Base-by-base conservation (phyloP, 805 yeast genomes). In the Peterozyma xylosa region DNA sequence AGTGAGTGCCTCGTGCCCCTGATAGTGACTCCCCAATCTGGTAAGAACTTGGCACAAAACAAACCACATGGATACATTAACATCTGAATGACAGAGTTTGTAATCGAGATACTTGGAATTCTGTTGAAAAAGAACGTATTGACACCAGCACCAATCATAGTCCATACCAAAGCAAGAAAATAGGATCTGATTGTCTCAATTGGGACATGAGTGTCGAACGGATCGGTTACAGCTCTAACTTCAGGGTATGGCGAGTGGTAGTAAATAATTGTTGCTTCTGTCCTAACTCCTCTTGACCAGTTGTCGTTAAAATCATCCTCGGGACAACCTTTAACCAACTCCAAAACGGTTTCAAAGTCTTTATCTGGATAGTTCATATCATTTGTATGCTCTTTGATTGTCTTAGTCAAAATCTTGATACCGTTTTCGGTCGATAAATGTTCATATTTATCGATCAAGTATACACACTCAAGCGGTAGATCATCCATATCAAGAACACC, bases 191-290 rank as follows among this genome's bases (percentile, higher is more conserved):
- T 50, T 7, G 84, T 78, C 47, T 75, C 79, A 0, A 78, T 75
- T 33, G 70, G 48, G 2, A 50, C 39, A 1, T 72, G 71, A 47
- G 79, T 81, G 50, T 80, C 85, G 41, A 52, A 63, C 11, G 80
- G 73, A 15, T 77, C 80, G n/a, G 78, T 78, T 14, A 81, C 73
- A 9, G 86, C 79, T 35, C 86, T 61, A 11, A 81, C 81, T 52
- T 81, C 86, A 1, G 85, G 82, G 48, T 78, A 79, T 4, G 84
- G 83, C 5, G 81, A 73, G 42, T 68, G 70, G 44, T 42, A 43
- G 42, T 43, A 37, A 21, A 43, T 56, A 13, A 65, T 64, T 9
- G 71, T 16, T 29, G 46, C 72, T 46, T 66, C 67, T 30, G 62
- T 47, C 38, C 57, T 58, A 15, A 55, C 56, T 38, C 61, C 61